Evolutionary conservation across 345 rosid species (phyloP), one percentile per base, ranked within the genome.

Genomic region (Linum tenue): DNA sequence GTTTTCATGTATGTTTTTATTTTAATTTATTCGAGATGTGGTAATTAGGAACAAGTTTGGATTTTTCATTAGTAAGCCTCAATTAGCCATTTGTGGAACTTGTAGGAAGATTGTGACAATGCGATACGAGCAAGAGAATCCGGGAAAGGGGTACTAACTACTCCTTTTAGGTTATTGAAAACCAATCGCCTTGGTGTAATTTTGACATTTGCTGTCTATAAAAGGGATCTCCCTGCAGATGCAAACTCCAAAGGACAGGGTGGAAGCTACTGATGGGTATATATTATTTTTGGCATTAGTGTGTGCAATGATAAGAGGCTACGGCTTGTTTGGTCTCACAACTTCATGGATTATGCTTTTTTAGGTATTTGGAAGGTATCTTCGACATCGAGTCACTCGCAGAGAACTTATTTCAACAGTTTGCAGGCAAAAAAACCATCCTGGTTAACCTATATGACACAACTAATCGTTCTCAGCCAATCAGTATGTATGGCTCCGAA

Each of bases 401-500:
- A 59, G 97, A 90, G 71, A 92, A 89, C 82, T 77, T 92, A 71
- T 94, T 92, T 73, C 97, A 92, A 7, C 97, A 92, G 75, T 91
- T 92, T 53, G 96, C 98, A 9, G 89, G 97, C 85, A 84, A 92
- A 77, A 96, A 92, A 78, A 83, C 86, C 9, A 92, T 92, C 70
- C 83, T 87, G 22, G 98, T 92, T 67, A 88, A 90, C 80, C 97
- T 89, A 56, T 86, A 84, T 39, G 98, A 92, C 64, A 89, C 75
- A 38, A 87, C 88, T 36, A 85, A 87, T 71, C 66, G 16, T 35
- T 87, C 97, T 59, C 64, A 72, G 4, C 88, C 96, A 38, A 90
- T 92, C 73, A 92, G 98, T 84, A 92, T 92, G 98, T 92, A 87
- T 62, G 98, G 96, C 69, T 81, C 88, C 70, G 70, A 86, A 75